Percentiles rank a stretch among this genome's conserved stretches.
Evolutionary conservation across 176 grass and related monocot genomes (phyloP).

Genomic region (Rhipidocladum racemiflorum): DNA sequence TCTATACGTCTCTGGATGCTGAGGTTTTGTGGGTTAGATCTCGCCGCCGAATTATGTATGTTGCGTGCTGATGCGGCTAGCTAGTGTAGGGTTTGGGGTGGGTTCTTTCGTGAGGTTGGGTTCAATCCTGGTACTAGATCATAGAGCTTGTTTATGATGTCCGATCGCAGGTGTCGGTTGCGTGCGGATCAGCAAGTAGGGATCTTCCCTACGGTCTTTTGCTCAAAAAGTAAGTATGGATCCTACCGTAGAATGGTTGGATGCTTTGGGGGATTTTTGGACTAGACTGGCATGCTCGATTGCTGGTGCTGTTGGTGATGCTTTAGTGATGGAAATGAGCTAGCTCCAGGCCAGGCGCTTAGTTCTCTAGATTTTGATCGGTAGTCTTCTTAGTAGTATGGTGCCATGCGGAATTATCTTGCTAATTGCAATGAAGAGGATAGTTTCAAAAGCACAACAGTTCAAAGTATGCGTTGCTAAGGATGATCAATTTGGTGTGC

Average conservation of each 20-base stretch:
- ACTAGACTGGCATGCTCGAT: background rate
- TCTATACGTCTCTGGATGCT: background rate
- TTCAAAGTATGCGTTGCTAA: background rate
- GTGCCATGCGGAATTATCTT: background rate
- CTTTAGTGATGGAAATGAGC: background rate
- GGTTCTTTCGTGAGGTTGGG: background rate
- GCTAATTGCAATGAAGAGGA: background rate
- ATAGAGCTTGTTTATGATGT: background rate
- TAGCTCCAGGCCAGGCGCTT: background rate
- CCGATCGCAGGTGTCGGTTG: background rate
- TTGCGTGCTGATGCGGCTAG: background rate
- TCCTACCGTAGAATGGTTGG: background rate
- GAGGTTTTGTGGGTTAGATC: slow-evolving; percentile 13
- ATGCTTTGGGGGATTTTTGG: background rate
- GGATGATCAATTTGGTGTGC: background rate
- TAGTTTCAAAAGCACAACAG: background rate
- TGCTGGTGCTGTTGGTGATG: background rate
- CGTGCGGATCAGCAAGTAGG: background rate
- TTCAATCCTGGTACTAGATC: background rate
- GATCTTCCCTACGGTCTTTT: background rate
- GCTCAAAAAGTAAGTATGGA: background rate
- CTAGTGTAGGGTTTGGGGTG: background rate
- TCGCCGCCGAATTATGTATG: slow-evolving; percentile 34
- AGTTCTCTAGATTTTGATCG: background rate
- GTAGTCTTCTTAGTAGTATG: background rate